Conservation (phyloP, 441 rosid species). For the Metrosideros polymorpha region DNA sequence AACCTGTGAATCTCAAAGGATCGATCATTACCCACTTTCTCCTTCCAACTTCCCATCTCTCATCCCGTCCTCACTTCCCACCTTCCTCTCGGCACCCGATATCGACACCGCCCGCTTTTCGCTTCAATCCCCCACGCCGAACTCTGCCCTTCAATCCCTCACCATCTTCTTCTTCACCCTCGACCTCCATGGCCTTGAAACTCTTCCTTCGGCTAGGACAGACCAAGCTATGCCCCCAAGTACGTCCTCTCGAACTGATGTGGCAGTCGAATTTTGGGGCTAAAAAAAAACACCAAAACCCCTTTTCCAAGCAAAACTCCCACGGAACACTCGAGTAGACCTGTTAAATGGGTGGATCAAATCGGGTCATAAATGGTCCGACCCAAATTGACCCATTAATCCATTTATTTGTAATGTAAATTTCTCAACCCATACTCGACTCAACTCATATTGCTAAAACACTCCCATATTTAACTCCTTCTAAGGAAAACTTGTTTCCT, state of each 20-base stretch:
- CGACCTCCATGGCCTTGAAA: conserved; percentile 62
- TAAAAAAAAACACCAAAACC: too few relatives aligned
- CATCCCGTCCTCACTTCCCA: not conserved
- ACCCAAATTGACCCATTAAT: too few relatives aligned
- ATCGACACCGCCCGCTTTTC: not conserved
- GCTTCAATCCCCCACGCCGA: conserved; percentile 14
- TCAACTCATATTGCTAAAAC: too few relatives aligned
- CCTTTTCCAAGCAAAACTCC: too few relatives aligned
- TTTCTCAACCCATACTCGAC: too few relatives aligned
- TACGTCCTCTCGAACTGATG: conserved; percentile 72
- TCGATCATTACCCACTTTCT: not conserved
- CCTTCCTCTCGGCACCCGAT: not conserved
- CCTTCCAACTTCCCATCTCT: not conserved
- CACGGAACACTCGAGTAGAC: too few relatives aligned
- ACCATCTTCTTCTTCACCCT: conserved; percentile 1
- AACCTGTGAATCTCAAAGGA: not conserved
- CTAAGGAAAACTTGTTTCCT: too few relatives aligned
- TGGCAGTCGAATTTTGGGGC: conserved; percentile 38
- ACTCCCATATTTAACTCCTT: too few relatives aligned
- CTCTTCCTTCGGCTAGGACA: conserved; percentile 66
- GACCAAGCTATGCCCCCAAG: conserved; percentile 55
- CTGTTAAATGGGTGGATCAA: too few relatives aligned
- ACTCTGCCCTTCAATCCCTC: conserved; percentile 1
- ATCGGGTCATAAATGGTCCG: too few relatives aligned
- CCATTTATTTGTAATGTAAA: too few relatives aligned